These are phyloP conservation scores for Hygrocybe punicea DNA, from an alignment of 768 basidiomycete genomes.

Conservation along the genomic window DNA sequence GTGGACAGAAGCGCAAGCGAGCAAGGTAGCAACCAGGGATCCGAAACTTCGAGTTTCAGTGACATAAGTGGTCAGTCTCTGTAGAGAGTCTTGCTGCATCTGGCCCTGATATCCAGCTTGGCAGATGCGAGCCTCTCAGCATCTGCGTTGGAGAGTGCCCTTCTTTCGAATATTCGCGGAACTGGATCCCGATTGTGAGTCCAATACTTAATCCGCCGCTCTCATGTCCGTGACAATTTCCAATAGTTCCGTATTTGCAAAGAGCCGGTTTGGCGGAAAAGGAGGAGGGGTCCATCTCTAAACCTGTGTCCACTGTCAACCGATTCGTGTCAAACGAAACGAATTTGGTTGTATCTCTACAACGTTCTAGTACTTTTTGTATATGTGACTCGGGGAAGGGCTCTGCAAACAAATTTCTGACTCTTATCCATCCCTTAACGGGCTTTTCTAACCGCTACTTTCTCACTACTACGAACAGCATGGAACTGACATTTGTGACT, in stretches of 20 bases:
- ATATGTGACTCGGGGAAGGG: not conserved
- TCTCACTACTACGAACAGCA: conserved; percentile 24
- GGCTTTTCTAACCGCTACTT: not conserved
- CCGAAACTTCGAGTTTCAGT: conserved; percentile 79
- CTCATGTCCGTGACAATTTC: not conserved
- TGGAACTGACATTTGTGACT: conserved; percentile 71
- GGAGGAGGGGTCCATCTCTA: conserved; percentile 14
- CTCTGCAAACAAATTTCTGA: not conserved
- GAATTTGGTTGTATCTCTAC: not conserved
- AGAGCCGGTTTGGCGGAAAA: conserved; percentile 36
- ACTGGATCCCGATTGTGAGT: conserved; percentile 70
- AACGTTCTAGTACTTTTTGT: not conserved
- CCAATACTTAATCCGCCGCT: not conserved
- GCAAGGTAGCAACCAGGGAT: conserved; percentile 61
- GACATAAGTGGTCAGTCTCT: conserved; percentile 70
- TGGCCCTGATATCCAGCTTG: not conserved
- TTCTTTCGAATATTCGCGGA: conserved; percentile 69
- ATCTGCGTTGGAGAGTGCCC: conserved; percentile 76
- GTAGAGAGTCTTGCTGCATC: not conserved
- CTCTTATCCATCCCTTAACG: not conserved
- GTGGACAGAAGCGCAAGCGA: conserved; percentile 46
- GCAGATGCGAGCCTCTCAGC: conserved; percentile 72
- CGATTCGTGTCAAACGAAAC: not conserved
- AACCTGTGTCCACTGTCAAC: not conserved
- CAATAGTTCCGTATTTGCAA: conserved; percentile 37